phyloP scores from a whole-genome alignment of 106 monocot species.

The Phalaenopsis aphrodite region DNA sequence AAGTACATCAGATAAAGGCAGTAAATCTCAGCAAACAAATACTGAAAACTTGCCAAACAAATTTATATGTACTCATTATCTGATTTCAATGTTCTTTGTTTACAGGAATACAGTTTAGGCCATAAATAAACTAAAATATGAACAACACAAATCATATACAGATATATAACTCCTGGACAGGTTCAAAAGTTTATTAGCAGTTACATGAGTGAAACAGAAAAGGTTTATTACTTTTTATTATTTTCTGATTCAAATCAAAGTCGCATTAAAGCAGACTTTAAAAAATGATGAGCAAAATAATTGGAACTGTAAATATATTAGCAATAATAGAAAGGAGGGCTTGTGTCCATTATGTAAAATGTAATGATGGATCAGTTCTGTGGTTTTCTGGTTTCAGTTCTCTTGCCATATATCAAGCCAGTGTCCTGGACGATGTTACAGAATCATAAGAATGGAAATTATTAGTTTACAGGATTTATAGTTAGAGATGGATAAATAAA shows the following conservation, averaged over 20 bases:
- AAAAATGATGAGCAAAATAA: neutral
- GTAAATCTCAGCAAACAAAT: neutral
- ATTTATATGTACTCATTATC: too few relatives aligned
- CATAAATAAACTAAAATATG: too few relatives aligned
- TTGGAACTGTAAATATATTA: neutral
- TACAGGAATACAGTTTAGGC: too few relatives aligned
- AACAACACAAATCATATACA: neutral
- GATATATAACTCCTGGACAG: neutral
- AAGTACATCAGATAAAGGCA: neutral
- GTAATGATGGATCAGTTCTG: conserved; percentile 20
- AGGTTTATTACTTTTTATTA: too few relatives aligned
- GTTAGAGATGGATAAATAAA: neutral
- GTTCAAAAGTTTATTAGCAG: neutral
- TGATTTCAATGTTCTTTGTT: too few relatives aligned
- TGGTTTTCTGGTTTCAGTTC: conserved; percentile 23
- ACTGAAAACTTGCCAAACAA: neutral
- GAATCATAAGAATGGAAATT: neutral
- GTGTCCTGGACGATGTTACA: conserved; percentile 37
- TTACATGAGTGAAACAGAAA: neutral
- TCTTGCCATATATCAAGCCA: conserved; percentile 86
- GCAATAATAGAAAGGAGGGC: neutral
- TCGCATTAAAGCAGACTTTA: too few relatives aligned
- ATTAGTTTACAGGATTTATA: neutral
- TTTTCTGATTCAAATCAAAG: too few relatives aligned
- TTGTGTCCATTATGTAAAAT: neutral